These are phyloP conservation scores for Echium plantagineum DNA, from an alignment of 257 asterid genomes.

Conservation along the genomic window DNA sequence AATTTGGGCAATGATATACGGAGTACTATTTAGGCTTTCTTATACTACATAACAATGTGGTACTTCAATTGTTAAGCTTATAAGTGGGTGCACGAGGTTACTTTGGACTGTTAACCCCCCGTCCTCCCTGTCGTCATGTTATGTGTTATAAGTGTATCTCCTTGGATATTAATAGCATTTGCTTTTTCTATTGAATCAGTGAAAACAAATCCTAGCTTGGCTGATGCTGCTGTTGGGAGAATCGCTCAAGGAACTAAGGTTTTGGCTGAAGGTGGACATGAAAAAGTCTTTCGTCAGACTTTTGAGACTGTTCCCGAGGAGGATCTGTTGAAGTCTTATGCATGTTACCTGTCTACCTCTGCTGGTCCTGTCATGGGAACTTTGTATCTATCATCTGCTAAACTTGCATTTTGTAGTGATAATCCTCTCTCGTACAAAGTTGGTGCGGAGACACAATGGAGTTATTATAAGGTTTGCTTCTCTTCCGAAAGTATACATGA, in stretches of 20 bases:
- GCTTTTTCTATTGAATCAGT: constrained; percentile 27
- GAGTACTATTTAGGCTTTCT: too few species aligned
- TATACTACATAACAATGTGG: too few species aligned
- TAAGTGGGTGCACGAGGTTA: too few species aligned
- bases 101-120: too few species aligned
- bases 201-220: constrained; percentile 92
- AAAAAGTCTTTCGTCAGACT: constrained; percentile 79
- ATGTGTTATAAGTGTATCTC: constrained; percentile 1
- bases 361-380: constrained; percentile 99
- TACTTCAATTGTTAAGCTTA: too few species aligned
- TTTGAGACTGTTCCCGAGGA: constrained; percentile 93
- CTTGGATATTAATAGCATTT: not conserved
- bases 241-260: constrained; percentile 95
- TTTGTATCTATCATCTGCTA: constrained; percentile 65
- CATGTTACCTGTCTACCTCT: constrained; percentile 90
- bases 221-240: constrained; percentile 97
- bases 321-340: constrained; percentile 68
- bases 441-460: constrained; percentile 76
- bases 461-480: constrained; percentile 82
- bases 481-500: not conserved
- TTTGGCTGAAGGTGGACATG: constrained; percentile 97
- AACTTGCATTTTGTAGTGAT: constrained; percentile 93
- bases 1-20: too few species aligned
- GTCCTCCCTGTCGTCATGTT: not conserved
- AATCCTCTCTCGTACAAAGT: constrained; percentile 73